These are phyloP conservation scores for Gossypium sturtianum DNA, from an alignment of 345 rosid genomes.

Conservation along the genomic window DNA sequence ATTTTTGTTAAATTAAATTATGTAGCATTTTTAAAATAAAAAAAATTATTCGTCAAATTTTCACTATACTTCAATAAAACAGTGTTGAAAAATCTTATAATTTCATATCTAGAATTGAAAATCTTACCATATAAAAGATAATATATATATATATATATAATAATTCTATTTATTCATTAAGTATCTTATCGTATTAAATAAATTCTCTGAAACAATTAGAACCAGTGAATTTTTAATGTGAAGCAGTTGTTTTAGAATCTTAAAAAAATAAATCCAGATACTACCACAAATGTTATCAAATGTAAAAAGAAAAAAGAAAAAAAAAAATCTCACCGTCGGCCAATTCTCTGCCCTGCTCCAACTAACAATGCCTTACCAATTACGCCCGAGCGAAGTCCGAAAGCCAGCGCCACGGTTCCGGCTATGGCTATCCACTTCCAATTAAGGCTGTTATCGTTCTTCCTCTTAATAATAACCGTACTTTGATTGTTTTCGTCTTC, in stretches of 20 bases:
- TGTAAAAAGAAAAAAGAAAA: not conserved
- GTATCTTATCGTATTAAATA: too few species aligned
- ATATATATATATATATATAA: too few species aligned
- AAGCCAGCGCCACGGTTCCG: slow-evolving; percentile 70
- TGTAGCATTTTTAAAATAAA: too few species aligned
- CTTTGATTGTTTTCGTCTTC: slow-evolving; percentile 38
- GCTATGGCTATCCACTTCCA: slow-evolving; percentile 89
- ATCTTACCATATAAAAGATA: too few species aligned
- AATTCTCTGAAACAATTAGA: not conserved
- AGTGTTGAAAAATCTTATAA: too few species aligned
- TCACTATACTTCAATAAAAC: too few species aligned
- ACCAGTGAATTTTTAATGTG: not conserved
- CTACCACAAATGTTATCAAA: not conserved
- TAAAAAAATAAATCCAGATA: not conserved
- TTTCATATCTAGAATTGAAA: too few species aligned
- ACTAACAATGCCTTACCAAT: slow-evolving; percentile 68
- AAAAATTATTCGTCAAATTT: too few species aligned
- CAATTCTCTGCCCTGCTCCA: slow-evolving; percentile 83
- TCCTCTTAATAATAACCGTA: slow-evolving; percentile 20
- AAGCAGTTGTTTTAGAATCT: not conserved
- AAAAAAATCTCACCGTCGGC: slow-evolving; percentile 49
- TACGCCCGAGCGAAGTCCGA: slow-evolving; percentile 65
- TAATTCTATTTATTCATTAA: too few species aligned
- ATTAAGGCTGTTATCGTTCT: slow-evolving; percentile 52
- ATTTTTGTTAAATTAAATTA: too few species aligned